Conservation (phyloP, 805 yeast species). For the Lachancea waltii region DNA sequence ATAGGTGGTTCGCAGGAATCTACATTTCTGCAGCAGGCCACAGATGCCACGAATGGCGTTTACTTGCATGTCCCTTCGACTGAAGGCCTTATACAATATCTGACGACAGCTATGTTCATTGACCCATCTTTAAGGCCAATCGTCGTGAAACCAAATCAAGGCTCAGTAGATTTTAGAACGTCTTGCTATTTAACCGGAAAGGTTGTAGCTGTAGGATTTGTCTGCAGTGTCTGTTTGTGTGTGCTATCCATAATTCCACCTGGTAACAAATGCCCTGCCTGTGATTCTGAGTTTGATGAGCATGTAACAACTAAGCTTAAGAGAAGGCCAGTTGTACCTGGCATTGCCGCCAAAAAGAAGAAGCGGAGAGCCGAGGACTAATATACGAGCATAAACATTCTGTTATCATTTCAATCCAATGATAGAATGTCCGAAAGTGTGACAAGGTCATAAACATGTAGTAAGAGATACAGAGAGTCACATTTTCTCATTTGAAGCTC, state of each 20-base stretch:
- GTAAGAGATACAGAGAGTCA: no score
- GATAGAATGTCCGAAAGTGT: no score
- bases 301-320: constrained; percentile 50
- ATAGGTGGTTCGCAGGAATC: constrained; percentile 46
- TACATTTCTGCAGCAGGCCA: constrained; percentile 88
- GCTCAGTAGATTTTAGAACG: constrained; percentile 87
- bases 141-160: constrained; percentile 72
- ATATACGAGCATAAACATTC: background rate
- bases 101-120: constrained; percentile 74
- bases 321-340: constrained; percentile 51
- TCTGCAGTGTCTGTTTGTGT: constrained; percentile 91
- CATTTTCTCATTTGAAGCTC: no score
- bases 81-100: constrained; percentile 73
- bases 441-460: no score
- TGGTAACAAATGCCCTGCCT: constrained; percentile 71
- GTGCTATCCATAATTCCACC: constrained; percentile 63
- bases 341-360: constrained; percentile 32
- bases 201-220: constrained; percentile 88
- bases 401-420: constrained; percentile 7
- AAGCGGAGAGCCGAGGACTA: constrained; percentile 14
- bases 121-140: constrained; percentile 79
- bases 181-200: constrained; percentile 89
- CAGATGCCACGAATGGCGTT: constrained; percentile 90
- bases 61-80: constrained; percentile 66
- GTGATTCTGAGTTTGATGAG: constrained; percentile 71